phyloP scores from a whole-genome alignment of 768 basidiomycete species.

The Mycena sanguinolenta region DNA sequence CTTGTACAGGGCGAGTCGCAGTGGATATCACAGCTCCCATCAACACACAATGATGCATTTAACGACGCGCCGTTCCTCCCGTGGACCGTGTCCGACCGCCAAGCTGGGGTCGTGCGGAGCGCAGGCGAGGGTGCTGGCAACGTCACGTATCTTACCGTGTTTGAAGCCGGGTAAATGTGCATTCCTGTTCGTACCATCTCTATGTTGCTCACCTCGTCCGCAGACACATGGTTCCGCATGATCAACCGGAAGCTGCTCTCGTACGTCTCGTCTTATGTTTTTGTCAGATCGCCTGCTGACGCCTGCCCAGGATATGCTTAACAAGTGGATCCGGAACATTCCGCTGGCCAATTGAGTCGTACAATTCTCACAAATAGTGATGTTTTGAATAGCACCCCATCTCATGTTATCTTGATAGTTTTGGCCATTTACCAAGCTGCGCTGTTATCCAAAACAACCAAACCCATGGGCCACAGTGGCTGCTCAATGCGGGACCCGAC shows the following conservation, averaged over 20 bases:
- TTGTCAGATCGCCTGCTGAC: background rate
- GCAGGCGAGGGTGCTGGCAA: conserved; percentile 26
- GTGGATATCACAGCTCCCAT: conserved; percentile 19
- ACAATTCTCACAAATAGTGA: too few relatives aligned
- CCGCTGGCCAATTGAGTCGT: conserved; percentile 20
- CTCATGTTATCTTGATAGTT: too few relatives aligned
- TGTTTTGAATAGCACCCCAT: too few relatives aligned
- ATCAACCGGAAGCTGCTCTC: conserved; percentile 29
- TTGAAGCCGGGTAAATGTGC: conserved; percentile 24
- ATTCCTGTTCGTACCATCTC: background rate
- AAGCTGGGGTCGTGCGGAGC: conserved; percentile 21
- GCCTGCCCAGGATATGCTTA: background rate
- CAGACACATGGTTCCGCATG: conserved; percentile 28
- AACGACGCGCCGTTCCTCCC: conserved; percentile 20
- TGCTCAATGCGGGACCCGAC: too few relatives aligned
- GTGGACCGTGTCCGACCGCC: conserved; percentile 22
- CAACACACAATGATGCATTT: conserved; percentile 22
- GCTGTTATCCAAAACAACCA: too few relatives aligned
- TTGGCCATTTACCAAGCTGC: too few relatives aligned
- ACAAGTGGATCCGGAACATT: conserved; percentile 15
- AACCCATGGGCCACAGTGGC: too few relatives aligned
- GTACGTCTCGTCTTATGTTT: background rate
- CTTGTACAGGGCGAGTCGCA: conserved; percentile 10
- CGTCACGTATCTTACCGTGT: conserved; percentile 25
- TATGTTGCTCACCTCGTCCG: background rate